Conservation (phyloP, 2,329 filamentous ascomycete genomes). For the Epichloe sylvatica region DNA sequence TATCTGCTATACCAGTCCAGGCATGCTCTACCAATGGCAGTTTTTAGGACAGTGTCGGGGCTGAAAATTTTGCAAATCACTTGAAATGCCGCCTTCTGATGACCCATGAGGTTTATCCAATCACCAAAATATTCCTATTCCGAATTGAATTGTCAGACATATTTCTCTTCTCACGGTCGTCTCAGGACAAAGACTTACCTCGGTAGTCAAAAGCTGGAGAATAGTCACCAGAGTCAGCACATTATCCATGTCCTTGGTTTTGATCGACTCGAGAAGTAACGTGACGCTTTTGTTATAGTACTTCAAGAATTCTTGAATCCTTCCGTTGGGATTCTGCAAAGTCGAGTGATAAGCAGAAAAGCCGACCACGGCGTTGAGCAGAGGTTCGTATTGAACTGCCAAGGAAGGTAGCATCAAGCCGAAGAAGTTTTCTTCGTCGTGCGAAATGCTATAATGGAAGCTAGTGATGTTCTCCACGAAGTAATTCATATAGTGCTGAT, state of each 20-base stretch:
- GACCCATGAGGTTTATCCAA: constrained; percentile 85
- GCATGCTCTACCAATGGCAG: constrained; percentile 56
- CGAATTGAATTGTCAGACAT: background rate
- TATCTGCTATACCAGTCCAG: constrained; percentile 85
- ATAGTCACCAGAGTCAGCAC: constrained; percentile 73
- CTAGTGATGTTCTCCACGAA: constrained; percentile 64
- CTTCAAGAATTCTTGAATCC: constrained; percentile 66
- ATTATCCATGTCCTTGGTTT: constrained; percentile 54
- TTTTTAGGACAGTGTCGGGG: constrained; percentile 58
- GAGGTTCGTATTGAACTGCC: constrained; percentile 59
- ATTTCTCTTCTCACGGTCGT: background rate
- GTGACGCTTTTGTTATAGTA: constrained; percentile 86
- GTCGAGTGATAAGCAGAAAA: constrained; percentile 82
- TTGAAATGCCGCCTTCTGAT: constrained; percentile 78
- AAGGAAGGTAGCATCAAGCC: constrained; percentile 54
- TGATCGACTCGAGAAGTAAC: constrained; percentile 56
- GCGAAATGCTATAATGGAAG: constrained; percentile 69
- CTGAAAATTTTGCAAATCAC: constrained; percentile 68
- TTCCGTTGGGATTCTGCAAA: constrained; percentile 53
- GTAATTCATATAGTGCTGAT: constrained; percentile 67
- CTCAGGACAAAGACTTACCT: constrained; percentile 43
- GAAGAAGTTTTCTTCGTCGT: constrained; percentile 60
- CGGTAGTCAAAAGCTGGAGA: constrained; percentile 81
- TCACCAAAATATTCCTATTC: constrained; percentile 81
- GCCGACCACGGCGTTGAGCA: constrained; percentile 75